phyloP scores from a whole-genome alignment of 768 basidiomycete species.

The Boletus barrowsii region DNA sequence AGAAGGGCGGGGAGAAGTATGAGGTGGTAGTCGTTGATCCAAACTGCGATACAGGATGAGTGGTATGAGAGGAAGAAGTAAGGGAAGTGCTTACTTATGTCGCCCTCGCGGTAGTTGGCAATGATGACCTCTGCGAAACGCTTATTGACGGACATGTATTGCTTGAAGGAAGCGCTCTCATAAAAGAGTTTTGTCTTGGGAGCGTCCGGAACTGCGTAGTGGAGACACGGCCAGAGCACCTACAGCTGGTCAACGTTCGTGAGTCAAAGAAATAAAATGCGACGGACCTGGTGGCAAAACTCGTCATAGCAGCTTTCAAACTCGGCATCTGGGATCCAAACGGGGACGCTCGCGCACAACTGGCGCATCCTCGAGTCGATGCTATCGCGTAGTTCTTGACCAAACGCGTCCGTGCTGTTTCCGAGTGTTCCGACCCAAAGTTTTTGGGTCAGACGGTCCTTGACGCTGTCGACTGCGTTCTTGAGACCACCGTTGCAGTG shows the following conservation, averaged over 20 bases:
- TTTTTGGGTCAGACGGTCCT: constrained; percentile 46
- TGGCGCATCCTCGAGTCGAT: constrained; percentile 51
- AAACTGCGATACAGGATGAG: constrained; percentile 40
- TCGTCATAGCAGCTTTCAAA: constrained; percentile 81
- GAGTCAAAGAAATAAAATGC: background rate
- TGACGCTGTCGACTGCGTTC: constrained; percentile 74
- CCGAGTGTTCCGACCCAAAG: constrained; percentile 76
- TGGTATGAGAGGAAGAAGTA: background rate
- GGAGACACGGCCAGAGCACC: constrained; percentile 85
- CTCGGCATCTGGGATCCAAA: constrained; percentile 81
- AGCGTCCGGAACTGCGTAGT: constrained; percentile 84
- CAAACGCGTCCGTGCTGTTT: constrained; percentile 62
- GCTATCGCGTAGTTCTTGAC: constrained; percentile 50
- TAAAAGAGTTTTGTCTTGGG: constrained; percentile 81
- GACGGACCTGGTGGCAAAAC: constrained; percentile 75
- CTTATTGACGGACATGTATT: constrained; percentile 88
- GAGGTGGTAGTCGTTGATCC: constrained; percentile 96
- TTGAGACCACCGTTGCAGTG: constrained; percentile 83
- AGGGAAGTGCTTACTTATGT: constrained; percentile 52
- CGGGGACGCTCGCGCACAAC: constrained; percentile 45
- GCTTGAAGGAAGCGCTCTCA: constrained; percentile 75
- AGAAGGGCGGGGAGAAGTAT: constrained; percentile 89
- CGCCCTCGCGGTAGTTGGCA: constrained; percentile 78
- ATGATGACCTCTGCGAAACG: constrained; percentile 86
- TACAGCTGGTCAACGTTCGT: constrained; percentile 9